phyloP scores from a whole-genome alignment of 2,329 filamentous ascomycete genomes.

The Aotearoamyces nothofagi region DNA sequence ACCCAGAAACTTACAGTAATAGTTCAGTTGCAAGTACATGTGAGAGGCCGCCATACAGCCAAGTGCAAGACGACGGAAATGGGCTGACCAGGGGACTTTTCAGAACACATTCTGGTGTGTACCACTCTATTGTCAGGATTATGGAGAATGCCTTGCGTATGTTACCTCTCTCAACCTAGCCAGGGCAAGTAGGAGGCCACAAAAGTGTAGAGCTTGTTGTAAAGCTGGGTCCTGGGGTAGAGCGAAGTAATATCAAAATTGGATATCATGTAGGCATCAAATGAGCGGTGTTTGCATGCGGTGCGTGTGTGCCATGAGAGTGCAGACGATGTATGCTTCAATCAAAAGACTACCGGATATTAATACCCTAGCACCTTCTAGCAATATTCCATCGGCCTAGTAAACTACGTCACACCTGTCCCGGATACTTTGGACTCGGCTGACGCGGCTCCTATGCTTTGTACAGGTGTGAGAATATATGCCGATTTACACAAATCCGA shows the following conservation, averaged over 20 bases:
- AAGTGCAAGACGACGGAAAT: too few species aligned
- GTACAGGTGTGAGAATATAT: slow-evolving; percentile 55
- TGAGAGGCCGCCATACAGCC: too few species aligned
- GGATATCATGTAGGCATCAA: slow-evolving; percentile 58
- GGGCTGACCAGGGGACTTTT: slow-evolving; percentile 1
- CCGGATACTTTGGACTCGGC: slow-evolving; percentile 43
- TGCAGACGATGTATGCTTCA: slow-evolving; percentile 48
- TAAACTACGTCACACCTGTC: slow-evolving; percentile 56
- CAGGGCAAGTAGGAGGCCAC: slow-evolving; percentile 52
- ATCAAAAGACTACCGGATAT: slow-evolving; percentile 47
- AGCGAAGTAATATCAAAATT: slow-evolving; percentile 39
- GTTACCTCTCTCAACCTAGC: slow-evolving; percentile 40
- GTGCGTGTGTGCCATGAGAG: slow-evolving; percentile 35
- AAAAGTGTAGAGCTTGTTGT: slow-evolving; percentile 53
- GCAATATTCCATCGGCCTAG: slow-evolving; percentile 48
- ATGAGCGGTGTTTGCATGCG: slow-evolving; percentile 38
- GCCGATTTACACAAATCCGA: slow-evolving; percentile 44
- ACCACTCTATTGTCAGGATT: slow-evolving; percentile 45
- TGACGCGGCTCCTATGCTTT: slow-evolving; percentile 50
- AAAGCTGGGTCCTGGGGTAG: slow-evolving; percentile 45
- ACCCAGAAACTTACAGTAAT: too few species aligned
- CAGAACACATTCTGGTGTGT: slow-evolving; percentile 48
- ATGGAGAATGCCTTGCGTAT: slow-evolving; percentile 33
- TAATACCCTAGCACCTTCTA: slow-evolving; percentile 59
- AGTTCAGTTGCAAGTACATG: too few species aligned